Evolutionary conservation across 2,329 filamentous ascomycete genomes (phyloP).

Genomic region (Trichoderma lentiforme): DNA sequence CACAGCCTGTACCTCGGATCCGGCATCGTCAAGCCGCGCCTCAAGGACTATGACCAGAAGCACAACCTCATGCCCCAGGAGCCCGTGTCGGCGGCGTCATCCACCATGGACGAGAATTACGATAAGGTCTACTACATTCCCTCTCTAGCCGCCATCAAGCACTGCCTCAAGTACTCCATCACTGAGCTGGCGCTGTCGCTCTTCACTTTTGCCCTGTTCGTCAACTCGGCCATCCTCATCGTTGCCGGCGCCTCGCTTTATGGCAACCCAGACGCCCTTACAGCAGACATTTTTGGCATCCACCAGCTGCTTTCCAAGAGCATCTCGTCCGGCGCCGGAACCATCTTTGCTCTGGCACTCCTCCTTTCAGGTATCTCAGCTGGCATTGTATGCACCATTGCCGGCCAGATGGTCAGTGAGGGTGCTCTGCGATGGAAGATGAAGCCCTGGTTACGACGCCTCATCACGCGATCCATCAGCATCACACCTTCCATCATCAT

Average conservation of each 20-base stretch:
- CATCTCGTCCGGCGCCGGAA: conserved; percentile 72
- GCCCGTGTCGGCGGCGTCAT: conserved; percentile 27
- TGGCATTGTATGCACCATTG: conserved; percentile 84
- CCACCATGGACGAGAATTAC: conserved; percentile 27
- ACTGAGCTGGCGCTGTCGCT: conserved; percentile 68
- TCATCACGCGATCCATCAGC: conserved; percentile 74
- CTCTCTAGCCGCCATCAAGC: conserved; percentile 67
- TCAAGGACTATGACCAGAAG: conserved; percentile 60
- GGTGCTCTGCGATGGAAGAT: conserved; percentile 74
- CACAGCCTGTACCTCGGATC: conserved; percentile 67
- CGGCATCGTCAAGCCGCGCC: conserved; percentile 64
- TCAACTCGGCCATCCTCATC: conserved; percentile 80
- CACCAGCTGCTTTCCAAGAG: conserved; percentile 66
- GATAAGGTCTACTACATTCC: conserved; percentile 64
- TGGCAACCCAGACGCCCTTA: conserved; percentile 54
- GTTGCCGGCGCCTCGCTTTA: conserved; percentile 76
- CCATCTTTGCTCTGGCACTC: conserved; percentile 78
- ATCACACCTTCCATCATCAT: conserved; percentile 82
- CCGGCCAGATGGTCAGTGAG: conserved; percentile 85
- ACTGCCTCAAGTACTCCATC: conserved; percentile 71
- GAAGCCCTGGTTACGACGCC: conserved; percentile 72
- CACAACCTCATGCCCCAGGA: conserved; percentile 49
- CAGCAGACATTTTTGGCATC: conserved; percentile 80
- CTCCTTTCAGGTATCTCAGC: conserved; percentile 77
- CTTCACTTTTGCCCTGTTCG: conserved; percentile 80